Conservation (phyloP, 306 rosid species). For the Pyrus betulifolia region DNA sequence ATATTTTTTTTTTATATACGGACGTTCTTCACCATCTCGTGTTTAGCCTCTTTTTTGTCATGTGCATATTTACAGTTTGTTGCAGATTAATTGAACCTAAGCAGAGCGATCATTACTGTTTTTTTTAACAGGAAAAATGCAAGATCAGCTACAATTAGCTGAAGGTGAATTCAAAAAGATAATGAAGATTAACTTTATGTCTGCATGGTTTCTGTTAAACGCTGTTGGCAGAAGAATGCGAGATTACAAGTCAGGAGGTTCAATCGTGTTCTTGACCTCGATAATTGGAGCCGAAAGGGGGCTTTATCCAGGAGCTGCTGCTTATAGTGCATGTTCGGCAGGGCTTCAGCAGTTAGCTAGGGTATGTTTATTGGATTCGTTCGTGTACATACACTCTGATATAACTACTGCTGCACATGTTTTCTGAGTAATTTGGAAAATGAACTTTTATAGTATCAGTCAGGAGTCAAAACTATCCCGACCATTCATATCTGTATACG, state of each 20-base stretch:
- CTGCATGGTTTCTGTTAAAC: slow-evolving; percentile 65
- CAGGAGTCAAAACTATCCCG: neutral
- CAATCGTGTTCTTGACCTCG: slow-evolving; percentile 57
- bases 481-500: neutral
- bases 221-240: slow-evolving; percentile 71
- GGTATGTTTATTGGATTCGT: slow-evolving; percentile 28
- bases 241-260: slow-evolving; percentile 63
- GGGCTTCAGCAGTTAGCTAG: slow-evolving; percentile 71
- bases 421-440: neutral
- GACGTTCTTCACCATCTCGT: neutral
- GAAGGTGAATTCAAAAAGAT: slow-evolving; percentile 59
- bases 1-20: neutral
- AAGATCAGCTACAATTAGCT: slow-evolving; percentile 44
- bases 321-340: slow-evolving; percentile 57
- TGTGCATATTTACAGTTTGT: neutral
- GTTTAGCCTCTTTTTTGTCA: neutral
- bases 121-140: slow-evolving; percentile 53
- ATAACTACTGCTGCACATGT: neutral
- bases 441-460: neutral
- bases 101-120: slow-evolving; percentile 3
- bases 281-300: slow-evolving; percentile 70
- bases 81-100: neutral
- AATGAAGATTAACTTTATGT: slow-evolving; percentile 60
- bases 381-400: neutral
- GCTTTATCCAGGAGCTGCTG: slow-evolving; percentile 66